phyloP scores from a whole-genome alignment of 2,329 filamentous ascomycete genomes.

The Aspergillus sojae region DNA sequence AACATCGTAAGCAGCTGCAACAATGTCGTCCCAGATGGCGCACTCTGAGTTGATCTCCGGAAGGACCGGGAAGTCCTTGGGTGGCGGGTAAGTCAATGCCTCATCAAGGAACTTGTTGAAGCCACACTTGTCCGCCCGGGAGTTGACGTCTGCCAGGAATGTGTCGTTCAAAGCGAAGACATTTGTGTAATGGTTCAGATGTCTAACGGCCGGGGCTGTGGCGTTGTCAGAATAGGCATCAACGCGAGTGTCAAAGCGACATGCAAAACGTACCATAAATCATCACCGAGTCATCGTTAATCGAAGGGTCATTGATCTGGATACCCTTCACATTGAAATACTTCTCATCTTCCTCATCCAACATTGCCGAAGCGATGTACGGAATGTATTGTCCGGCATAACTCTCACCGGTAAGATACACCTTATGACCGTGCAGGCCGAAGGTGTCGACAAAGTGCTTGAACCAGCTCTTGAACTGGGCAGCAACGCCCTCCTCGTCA shows the following conservation, averaged over 20 bases:
- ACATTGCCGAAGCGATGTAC: constrained; percentile 73
- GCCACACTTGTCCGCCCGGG: constrained; percentile 46
- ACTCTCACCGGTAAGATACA: constrained; percentile 74
- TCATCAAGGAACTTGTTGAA: constrained; percentile 47
- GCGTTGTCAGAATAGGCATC: background rate
- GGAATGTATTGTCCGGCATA: constrained; percentile 71
- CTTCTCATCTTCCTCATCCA: constrained; percentile 65
- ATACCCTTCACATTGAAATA: constrained; percentile 71
- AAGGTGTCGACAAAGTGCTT: constrained; percentile 74
- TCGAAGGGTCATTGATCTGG: constrained; percentile 72
- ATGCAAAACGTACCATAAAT: constrained; percentile 45
- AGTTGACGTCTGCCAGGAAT: constrained; percentile 42
- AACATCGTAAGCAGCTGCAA: constrained; percentile 54
- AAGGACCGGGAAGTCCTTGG: constrained; percentile 61
- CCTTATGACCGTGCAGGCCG: constrained; percentile 65
- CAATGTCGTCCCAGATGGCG: constrained; percentile 59
- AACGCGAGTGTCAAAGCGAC: background rate
- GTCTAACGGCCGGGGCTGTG: constrained; percentile 42
- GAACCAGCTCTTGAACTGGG: constrained; percentile 77
- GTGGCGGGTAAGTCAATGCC: constrained; percentile 67
- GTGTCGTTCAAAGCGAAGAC: constrained; percentile 48
- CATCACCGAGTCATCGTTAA: constrained; percentile 57
- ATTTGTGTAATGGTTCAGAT: constrained; percentile 43
- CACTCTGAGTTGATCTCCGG: constrained; percentile 53
- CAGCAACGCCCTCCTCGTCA: constrained; percentile 67